Evolutionary conservation across 352 stramenopile species (phyloP), one percentile per base, ranked within the genome.

Genomic region (Pythium pectinolyticum): DNA sequence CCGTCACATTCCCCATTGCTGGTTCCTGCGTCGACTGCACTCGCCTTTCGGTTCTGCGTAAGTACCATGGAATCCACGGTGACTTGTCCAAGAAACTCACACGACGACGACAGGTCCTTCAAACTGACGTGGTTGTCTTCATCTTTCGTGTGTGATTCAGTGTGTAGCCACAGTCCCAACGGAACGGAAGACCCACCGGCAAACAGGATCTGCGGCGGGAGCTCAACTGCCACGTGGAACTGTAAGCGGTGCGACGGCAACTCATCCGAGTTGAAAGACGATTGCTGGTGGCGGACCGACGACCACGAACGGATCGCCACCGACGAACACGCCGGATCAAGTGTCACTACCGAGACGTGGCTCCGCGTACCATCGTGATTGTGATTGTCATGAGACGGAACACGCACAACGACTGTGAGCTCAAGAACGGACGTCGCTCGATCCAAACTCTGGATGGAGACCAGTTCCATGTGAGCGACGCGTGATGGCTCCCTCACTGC

Each of bases 271-370:
- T 27, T 11, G 17, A 17, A 2, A 9, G 39, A 46, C 39, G 39
- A n/a, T n/a, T n/a, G 14, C 9, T 7, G 10, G 20, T 31, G 43
- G 31, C 14, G 8, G 24, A 66, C 49, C 17, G 20, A 34, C 15
- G 58, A 66, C 39, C 39, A 59, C 17, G 58, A 66, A 1, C 58
- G 48, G 9, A 66, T 22, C 1, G 49, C n/a, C 7, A 17, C 20
- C 24, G 15, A 30, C 5, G 20, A 8, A 17, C 25, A 19, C 6
- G 55, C 30, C 32, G 11, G 30, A 11, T 51, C 39, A 4, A 48
- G 37, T 20, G 37, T 32, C 22, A 48, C 28, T 11, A 63, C 56
- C 10, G 56, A 57, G 6, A 48, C 20, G 5, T 6, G 12, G 2
- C 17, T 34, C 2, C 0, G 17, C 17, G 3, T 35, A 19, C 35